Conservation (phyloP, 2,329 filamentous ascomycete genomes). For the Leptosphaerulina australis region DNA sequence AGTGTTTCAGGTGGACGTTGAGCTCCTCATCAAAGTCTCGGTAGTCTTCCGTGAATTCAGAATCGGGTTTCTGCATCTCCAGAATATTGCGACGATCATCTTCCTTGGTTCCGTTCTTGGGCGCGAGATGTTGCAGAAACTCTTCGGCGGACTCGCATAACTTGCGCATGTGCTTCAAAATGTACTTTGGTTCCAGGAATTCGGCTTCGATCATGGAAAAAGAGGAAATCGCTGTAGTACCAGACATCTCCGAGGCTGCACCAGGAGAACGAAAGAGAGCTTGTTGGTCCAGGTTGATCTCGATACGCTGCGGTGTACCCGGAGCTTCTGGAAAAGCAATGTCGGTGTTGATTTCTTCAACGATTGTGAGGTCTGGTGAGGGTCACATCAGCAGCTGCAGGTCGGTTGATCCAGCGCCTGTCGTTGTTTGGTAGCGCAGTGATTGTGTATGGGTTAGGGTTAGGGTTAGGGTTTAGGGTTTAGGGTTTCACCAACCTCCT, state of each 20-base stretch:
- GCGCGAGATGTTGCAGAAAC: slow-evolving; percentile 41
- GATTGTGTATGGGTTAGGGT: background rate
- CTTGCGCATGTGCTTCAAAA: slow-evolving; percentile 50
- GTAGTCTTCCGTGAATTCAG: slow-evolving; percentile 49
- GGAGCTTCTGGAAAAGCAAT: slow-evolving; percentile 30
- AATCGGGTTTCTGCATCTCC: slow-evolving; percentile 44
- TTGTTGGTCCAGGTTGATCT: slow-evolving; percentile 15
- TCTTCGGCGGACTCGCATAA: slow-evolving; percentile 41
- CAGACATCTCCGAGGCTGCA: slow-evolving; percentile 52
- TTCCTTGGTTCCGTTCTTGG: slow-evolving; percentile 29
- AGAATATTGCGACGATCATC: slow-evolving; percentile 32
- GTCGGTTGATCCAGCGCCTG: background rate
- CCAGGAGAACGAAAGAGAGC: slow-evolving; percentile 41
- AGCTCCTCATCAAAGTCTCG: slow-evolving; percentile 44
- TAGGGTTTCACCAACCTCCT: slow-evolving; percentile 35
- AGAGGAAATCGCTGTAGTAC: slow-evolving; percentile 55
- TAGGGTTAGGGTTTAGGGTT: slow-evolving; percentile 4
- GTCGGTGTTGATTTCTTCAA: slow-evolving; percentile 41
- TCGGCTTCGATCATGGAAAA: slow-evolving; percentile 53
- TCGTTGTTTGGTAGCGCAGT: background rate
- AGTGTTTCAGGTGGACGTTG: slow-evolving; percentile 44
- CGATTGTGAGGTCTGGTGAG: slow-evolving; percentile 40
- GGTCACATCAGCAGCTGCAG: slow-evolving; percentile 19
- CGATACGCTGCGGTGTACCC: slow-evolving; percentile 29
- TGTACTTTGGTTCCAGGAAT: slow-evolving; percentile 50